Conservation (phyloP, 139 green algal genomes). For the Tetraselmis chui region DNA sequence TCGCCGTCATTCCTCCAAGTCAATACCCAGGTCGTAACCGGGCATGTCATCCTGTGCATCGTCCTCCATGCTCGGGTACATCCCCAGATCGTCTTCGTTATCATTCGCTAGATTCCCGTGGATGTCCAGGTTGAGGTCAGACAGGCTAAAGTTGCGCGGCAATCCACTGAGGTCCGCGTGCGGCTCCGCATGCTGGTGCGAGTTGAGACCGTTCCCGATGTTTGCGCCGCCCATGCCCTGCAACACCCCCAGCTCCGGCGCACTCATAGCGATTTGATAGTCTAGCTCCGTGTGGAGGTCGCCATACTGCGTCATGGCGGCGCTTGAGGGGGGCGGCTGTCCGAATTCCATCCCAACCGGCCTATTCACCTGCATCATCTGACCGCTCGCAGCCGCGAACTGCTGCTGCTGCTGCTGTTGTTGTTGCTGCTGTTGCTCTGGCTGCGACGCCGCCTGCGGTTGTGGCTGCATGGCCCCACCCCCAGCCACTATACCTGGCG, state of each 20-base stretch:
- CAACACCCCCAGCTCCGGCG: neutral
- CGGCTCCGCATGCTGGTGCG: neutral
- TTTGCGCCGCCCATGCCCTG: neutral
- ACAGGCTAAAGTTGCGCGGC: conserved; percentile 42
- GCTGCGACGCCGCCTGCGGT: neutral
- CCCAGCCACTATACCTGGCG: neutral
- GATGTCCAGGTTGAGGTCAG: conserved; percentile 32
- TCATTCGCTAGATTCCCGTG: neutral
- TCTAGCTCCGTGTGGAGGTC: neutral
- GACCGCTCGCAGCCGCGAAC: neutral
- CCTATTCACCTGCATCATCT: conserved; percentile 1
- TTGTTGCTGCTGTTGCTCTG: conserved; percentile 6
- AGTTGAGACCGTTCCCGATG: neutral
- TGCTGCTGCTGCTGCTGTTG: conserved; percentile 3
- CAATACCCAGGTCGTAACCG: neutral
- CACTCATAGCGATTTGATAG: neutral
- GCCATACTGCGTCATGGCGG: neutral
- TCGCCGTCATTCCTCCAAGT: no score
- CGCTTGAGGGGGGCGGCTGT: neutral
- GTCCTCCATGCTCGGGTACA: neutral
- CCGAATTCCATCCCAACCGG: neutral
- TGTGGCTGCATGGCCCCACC: neutral
- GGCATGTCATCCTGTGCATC: neutral
- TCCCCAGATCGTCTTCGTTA: neutral
- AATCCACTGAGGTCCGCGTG: conserved; percentile 13